phyloP scores from a whole-genome alignment of 257 asterid genomes.

The Solanum sparsipilum region DNA sequence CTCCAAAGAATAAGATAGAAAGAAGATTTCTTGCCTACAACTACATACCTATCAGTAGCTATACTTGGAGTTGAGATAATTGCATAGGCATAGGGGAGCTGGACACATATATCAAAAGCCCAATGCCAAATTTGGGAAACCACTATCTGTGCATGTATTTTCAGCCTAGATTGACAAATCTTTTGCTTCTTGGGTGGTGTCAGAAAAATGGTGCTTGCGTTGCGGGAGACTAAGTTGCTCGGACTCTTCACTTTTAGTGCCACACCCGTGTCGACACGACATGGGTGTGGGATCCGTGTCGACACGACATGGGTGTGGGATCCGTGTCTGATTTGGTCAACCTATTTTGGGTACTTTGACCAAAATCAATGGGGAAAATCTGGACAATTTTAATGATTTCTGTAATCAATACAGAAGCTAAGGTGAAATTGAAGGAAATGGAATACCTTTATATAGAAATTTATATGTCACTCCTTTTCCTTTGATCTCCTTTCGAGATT shows the following conservation, averaged over 20 bases:
- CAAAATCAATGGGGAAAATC: background rate
- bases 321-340: background rate
- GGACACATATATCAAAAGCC: background rate
- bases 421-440: background rate
- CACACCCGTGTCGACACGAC: background rate
- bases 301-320: background rate
- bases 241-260: background rate
- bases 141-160: background rate
- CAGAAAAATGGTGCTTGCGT: background rate
- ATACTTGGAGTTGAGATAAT: background rate
- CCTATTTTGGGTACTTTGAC: background rate
- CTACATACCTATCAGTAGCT: background rate
- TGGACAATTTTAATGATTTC: background rate
- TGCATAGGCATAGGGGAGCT: background rate
- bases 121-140: background rate
- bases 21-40: background rate
- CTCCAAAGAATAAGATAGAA: background rate
- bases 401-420: background rate
- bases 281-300: background rate
- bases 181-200: background rate
- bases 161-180: background rate
- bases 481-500: background rate
- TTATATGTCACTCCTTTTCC: background rate
- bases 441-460: too few relatives aligned
- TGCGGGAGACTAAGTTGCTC: background rate